phyloP scores from a whole-genome alignment of 352 stramenopile species.

The Globisporangium iwayamae region DNA sequence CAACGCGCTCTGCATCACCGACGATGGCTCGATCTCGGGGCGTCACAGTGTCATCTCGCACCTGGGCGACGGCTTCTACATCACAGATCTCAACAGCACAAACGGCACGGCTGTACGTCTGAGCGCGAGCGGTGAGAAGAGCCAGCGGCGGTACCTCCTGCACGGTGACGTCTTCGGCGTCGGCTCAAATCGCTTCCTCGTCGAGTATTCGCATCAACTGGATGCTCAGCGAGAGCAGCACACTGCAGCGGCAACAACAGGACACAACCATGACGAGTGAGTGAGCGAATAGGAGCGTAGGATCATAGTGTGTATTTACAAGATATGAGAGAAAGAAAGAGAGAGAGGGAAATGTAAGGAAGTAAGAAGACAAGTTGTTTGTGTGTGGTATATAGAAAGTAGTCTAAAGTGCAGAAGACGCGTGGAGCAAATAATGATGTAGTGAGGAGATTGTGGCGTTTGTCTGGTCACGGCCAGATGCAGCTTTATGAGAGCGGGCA shows the following conservation, averaged over 20 bases:
- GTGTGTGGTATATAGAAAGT: too few species aligned
- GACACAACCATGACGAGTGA: background rate
- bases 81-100: constrained; percentile 79
- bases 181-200: constrained; percentile 79
- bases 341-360: too few species aligned
- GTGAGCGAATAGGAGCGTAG: background rate
- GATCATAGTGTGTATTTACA: background rate
- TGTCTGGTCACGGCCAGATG: too few species aligned
- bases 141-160: constrained; percentile 51
- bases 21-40: constrained; percentile 80
- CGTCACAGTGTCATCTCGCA: constrained; percentile 70
- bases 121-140: constrained; percentile 59
- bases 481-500: too few species aligned
- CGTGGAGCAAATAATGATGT: too few species aligned
- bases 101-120: constrained; percentile 79
- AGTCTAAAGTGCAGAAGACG: too few species aligned
- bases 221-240: constrained; percentile 13
- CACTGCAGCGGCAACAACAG: background rate
- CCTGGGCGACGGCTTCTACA: constrained; percentile 77
- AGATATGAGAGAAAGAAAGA: too few species aligned
- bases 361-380: too few species aligned
- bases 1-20: constrained; percentile 79
- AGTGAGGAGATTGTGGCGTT: too few species aligned
- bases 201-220: constrained; percentile 77
- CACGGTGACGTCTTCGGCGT: constrained; percentile 83